Percentiles rank a stretch among this genome's conserved stretches.
Evolutionary conservation across 1,139 yeast species (phyloP).

Genomic region (Scheffersomyces illinoinensis): DNA sequence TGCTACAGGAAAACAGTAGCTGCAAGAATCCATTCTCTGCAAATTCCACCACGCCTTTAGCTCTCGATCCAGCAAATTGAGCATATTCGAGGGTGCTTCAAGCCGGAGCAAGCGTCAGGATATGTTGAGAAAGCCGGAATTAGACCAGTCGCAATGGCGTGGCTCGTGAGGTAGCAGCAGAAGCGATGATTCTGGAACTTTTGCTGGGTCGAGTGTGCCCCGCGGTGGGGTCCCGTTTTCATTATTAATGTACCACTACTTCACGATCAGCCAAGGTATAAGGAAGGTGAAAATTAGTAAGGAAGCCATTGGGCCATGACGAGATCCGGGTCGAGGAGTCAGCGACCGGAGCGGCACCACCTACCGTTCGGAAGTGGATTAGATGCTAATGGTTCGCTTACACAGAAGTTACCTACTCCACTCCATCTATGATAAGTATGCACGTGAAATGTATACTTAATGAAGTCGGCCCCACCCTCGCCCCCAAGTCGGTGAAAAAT

Average conservation of each 20-base stretch:
- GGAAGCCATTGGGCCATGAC: background rate
- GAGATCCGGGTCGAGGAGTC: background rate
- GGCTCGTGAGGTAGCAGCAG: background rate
- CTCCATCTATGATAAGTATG: background rate
- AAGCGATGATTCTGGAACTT: background rate
- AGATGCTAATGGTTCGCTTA: background rate
- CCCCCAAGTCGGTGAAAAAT: background rate
- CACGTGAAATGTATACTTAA: background rate
- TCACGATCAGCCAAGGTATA: background rate
- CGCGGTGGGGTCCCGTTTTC: background rate
- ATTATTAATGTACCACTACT: background rate
- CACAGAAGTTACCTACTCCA: background rate
- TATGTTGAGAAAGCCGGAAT: background rate
- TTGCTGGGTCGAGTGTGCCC: background rate
- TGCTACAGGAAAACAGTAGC: background rate
- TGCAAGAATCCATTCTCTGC: background rate
- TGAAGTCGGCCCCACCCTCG: background rate
- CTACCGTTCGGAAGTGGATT: background rate
- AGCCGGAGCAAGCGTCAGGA: background rate
- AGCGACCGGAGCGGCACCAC: background rate
- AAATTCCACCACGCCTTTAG: background rate
- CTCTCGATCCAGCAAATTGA: background rate
- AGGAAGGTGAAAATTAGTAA: background rate
- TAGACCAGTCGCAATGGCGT: background rate
- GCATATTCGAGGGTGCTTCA: background rate